Evolutionary conservation across 805 yeast genomes (phyloP).

Genomic region (Starmerella lactis-condensi): DNA sequence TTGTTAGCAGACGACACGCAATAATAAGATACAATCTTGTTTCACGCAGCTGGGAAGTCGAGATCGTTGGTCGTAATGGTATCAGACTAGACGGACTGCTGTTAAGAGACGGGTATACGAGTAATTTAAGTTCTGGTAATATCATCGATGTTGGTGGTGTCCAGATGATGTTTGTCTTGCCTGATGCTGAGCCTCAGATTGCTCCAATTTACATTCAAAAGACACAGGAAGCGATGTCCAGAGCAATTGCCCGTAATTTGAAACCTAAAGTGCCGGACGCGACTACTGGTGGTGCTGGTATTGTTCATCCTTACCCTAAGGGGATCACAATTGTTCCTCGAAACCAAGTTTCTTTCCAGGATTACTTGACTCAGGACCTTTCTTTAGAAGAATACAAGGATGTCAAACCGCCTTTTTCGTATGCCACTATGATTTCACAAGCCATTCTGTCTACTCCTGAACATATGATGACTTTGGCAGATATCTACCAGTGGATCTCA

Average conservation of each 20-base stretch:
- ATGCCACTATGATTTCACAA: conserved; percentile 96
- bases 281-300: not conserved
- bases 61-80: conserved; percentile 78
- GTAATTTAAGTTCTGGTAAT: conserved; percentile 60
- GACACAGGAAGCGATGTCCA: conserved; percentile 1
- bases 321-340: conserved; percentile 28
- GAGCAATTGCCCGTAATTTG: not conserved
- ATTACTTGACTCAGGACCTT: conserved; percentile 27
- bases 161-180: conserved; percentile 96
- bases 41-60: conserved; percentile 68
- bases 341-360: conserved; percentile 23
- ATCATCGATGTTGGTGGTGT: conserved; percentile 90
- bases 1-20: conserved; percentile 88
- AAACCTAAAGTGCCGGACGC: not conserved
- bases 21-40: conserved; percentile 57
- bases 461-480: conserved; percentile 74
- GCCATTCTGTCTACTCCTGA: conserved; percentile 79
- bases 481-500: conserved; percentile 82
- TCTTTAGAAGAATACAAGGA: conserved; percentile 83
- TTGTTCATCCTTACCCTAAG: conserved; percentile 24
- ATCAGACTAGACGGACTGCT: conserved; percentile 66
- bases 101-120: conserved; percentile 25
- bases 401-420: conserved; percentile 89
- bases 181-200: conserved; percentile 64
- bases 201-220: conserved; percentile 20